These are phyloP conservation scores for Sugiyamaella japonica DNA, from an alignment of 1,139 yeast genomes.

Conservation along the genomic window DNA sequence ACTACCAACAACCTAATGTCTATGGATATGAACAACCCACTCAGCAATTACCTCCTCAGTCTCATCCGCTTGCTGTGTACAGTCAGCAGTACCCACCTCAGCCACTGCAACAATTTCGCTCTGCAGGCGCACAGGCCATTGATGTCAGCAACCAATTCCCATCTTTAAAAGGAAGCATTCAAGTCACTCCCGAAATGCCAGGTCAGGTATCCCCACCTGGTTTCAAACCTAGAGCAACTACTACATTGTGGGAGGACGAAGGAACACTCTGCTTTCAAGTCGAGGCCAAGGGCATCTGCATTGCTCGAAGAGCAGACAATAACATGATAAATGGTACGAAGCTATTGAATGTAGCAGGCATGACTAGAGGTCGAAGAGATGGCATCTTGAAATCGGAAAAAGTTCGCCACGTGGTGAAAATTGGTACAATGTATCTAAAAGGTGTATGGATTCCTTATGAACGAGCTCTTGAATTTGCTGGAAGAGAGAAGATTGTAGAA, in stretches of 20 bases:
- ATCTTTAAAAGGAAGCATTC: conserved; percentile 35
- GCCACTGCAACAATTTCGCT: conserved; percentile 3
- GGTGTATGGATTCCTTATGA: conserved; percentile 98
- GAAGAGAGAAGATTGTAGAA: conserved; percentile 80
- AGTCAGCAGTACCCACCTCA: conserved; percentile 16
- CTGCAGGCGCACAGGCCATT: conserved; percentile 2
- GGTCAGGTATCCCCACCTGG: conserved; percentile 54
- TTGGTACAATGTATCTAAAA: conserved; percentile 92
- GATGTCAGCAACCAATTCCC: conserved; percentile 37
- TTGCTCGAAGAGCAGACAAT: conserved; percentile 89
- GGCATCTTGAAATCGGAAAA: conserved; percentile 83
- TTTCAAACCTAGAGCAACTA: conserved; percentile 77
- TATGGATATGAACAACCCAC: conserved; percentile 1
- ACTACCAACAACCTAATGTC: conserved; percentile 15
- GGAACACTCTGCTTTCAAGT: conserved; percentile 91
- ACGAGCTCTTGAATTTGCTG: conserved; percentile 85
- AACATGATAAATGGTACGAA: conserved; percentile 93
- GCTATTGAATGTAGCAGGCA: conserved; percentile 81
- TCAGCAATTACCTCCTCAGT: conserved; percentile 10
- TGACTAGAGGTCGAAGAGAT: conserved; percentile 92
- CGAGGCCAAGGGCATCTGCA: conserved; percentile 84
- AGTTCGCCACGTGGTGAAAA: conserved; percentile 85
- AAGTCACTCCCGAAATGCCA: conserved; percentile 30
- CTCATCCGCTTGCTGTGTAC: conserved; percentile 22
- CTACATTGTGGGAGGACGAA: conserved; percentile 96